Percentiles rank a stretch among this genome's conserved stretches.
Conservation (phyloP, 768 basidiomycete species). For the Dacryopinax primogenitus region DNA sequence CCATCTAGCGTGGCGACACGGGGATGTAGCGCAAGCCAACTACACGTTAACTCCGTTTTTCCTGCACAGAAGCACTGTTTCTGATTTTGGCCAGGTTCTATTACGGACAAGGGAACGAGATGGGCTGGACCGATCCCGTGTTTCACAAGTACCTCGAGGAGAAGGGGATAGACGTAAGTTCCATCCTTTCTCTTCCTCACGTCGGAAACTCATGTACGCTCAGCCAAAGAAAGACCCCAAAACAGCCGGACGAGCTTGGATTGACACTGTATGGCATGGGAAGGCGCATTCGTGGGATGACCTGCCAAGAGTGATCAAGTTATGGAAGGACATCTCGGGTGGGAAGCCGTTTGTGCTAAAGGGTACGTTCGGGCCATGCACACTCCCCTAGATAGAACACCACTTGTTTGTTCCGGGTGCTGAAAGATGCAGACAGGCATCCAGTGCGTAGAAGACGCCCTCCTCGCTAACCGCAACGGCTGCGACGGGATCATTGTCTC, state of each 20-base stretch:
- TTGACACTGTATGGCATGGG: constrained; percentile 40
- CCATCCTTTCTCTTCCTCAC: background rate
- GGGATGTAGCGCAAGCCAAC: constrained; percentile 42
- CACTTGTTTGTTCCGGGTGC: constrained; percentile 12
- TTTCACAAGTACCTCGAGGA: constrained; percentile 39
- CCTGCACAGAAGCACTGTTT: too few species aligned
- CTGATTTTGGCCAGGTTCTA: too few species aligned
- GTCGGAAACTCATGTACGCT: too few species aligned
- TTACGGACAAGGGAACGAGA: constrained; percentile 32
- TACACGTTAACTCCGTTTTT: constrained; percentile 26
- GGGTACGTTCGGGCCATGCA: constrained; percentile 22
- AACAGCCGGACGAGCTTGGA: constrained; percentile 32
- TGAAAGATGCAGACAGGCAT: constrained; percentile 27
- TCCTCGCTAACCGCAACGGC: constrained; percentile 51
- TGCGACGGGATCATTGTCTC: constrained; percentile 66
- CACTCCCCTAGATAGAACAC: background rate
- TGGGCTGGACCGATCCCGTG: constrained; percentile 38
- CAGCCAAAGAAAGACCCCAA: constrained; percentile 27
- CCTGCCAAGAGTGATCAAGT: constrained; percentile 36
- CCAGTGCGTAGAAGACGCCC: constrained; percentile 53
- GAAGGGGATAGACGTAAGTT: constrained; percentile 11
- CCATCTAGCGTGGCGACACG: constrained; percentile 35
- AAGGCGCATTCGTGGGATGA: constrained; percentile 44
- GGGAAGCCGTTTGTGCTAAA: constrained; percentile 43
- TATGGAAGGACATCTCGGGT: constrained; percentile 39